A percentile compares a stretch with the other conserved stretches of the same genome.
Evolutionary conservation across 1,139 yeast species (phyloP).

Genomic region (Taiozyma sp.): DNA sequence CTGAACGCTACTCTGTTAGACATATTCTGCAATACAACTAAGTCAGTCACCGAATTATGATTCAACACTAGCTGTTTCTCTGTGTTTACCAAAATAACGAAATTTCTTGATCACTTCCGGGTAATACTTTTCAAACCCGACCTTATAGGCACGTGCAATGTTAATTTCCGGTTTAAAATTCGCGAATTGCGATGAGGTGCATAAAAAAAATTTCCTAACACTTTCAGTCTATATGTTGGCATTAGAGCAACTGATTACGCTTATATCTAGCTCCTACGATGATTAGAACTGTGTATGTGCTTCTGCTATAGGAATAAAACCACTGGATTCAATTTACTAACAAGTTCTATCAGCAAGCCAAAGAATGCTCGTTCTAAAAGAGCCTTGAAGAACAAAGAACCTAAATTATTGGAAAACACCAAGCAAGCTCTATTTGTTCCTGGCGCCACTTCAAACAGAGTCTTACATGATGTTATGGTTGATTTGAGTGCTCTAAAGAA

Average conservation of each 20-base stretch:
- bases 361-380: constrained; percentile 96
- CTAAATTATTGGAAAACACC: constrained; percentile 85
- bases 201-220: background rate
- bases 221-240: background rate
- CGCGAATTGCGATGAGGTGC: background rate
- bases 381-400: constrained; percentile 83
- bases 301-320: no score
- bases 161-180: background rate
- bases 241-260: background rate
- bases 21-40: background rate
- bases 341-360: constrained; percentile 47
- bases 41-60: background rate
- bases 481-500: constrained; percentile 90
- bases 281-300: constrained; percentile 54
- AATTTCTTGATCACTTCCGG: background rate
- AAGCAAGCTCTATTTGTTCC: constrained; percentile 91
- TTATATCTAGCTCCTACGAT: constrained; percentile 25
- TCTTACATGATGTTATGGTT: constrained; percentile 83
- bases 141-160: background rate
- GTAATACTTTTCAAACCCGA: background rate
- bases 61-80: background rate
- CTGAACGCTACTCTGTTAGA: background rate
- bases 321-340: background rate
- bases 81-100: background rate
- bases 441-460: constrained; percentile 75